Conservation (phyloP, 768 basidiomycete species). For the Mycena crocata region DNA sequence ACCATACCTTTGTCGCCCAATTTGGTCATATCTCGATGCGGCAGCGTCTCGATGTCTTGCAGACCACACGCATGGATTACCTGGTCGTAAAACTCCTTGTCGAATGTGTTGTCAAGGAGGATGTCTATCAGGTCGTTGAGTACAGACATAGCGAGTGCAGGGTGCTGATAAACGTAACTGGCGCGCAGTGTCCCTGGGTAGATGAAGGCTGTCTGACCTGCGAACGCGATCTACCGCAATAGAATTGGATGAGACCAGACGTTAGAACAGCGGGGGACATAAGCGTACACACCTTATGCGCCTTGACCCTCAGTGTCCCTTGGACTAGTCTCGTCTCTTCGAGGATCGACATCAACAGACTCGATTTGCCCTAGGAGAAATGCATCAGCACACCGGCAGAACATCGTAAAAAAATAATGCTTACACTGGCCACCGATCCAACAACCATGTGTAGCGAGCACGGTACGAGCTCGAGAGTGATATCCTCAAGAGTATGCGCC, state of each 20-base stretch:
- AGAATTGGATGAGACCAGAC: not conserved
- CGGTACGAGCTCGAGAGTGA: conserved; percentile 17
- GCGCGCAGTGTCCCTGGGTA: conserved; percentile 26
- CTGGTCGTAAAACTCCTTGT: conserved; percentile 22
- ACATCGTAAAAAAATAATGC: not conserved
- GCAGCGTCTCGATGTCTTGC: conserved; percentile 25
- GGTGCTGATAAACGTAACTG: conserved; percentile 5
- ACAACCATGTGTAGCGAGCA: conserved; percentile 26
- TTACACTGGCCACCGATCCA: conserved; percentile 26
- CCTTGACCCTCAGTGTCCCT: conserved; percentile 8
- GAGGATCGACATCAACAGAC: conserved; percentile 29
- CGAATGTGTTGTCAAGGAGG: conserved; percentile 21
- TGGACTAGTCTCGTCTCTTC: conserved; percentile 11
- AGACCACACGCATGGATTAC: conserved; percentile 27
- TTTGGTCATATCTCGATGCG: conserved; percentile 22
- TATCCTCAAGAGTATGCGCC: conserved; percentile 6
- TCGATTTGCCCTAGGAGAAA: conserved; percentile 29
- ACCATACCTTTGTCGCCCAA: conserved; percentile 19
- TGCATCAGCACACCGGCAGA: not conserved
- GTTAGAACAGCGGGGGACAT: not conserved
- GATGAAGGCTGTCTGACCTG: conserved; percentile 25
- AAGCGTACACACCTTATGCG: conserved; percentile 1
- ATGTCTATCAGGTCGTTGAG: conserved; percentile 4
- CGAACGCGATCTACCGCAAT: conserved; percentile 20
- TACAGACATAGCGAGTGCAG: not conserved